Evolutionary conservation across 352 stramenopile species (phyloP).

Genomic region (Albugo candida): DNA sequence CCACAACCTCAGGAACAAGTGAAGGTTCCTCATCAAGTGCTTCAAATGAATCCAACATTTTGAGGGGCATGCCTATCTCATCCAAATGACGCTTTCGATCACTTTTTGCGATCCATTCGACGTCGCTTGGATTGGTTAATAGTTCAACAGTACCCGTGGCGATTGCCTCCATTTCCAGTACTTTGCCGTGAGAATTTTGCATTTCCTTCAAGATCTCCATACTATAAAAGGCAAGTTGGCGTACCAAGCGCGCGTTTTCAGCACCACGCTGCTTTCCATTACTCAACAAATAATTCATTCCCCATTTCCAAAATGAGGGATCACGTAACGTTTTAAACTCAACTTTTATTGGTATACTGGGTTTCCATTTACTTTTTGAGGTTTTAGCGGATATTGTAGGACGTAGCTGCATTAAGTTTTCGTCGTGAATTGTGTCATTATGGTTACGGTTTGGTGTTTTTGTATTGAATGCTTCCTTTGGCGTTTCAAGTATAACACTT

Average conservation of each 20-base stretch:
- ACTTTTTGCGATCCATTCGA: slow-evolving; percentile 49
- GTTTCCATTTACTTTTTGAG: slow-evolving; percentile 1
- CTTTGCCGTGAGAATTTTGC: slow-evolving; percentile 46
- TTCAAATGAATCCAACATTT: slow-evolving; percentile 29
- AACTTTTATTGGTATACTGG: slow-evolving; percentile 57
- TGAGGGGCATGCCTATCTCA: slow-evolving; percentile 62
- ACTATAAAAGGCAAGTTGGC: slow-evolving; percentile 70
- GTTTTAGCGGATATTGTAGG: background rate
- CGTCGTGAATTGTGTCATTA: background rate
- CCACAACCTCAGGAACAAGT: slow-evolving; percentile 31
- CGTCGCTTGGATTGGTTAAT: slow-evolving; percentile 28
- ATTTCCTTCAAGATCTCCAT: slow-evolving; percentile 70
- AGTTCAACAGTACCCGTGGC: slow-evolving; percentile 69
- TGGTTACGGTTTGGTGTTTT: too few species aligned
- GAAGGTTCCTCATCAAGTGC: slow-evolving; percentile 49
- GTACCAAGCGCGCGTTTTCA: slow-evolving; percentile 59
- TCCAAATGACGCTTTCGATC: slow-evolving; percentile 46
- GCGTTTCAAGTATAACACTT: background rate
- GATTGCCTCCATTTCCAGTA: slow-evolving; percentile 75
- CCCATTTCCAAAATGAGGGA: slow-evolving; percentile 77
- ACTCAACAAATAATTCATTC: slow-evolving; percentile 68
- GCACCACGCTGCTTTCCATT: slow-evolving; percentile 54
- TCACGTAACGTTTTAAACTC: slow-evolving; percentile 65
- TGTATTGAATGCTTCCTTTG: background rate
- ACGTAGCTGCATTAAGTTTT: background rate